Evolutionary conservation across 768 basidiomycete genomes (phyloP), one percentile per base, ranked within the genome.

Genomic region (Rhizopogon rudus): DNA sequence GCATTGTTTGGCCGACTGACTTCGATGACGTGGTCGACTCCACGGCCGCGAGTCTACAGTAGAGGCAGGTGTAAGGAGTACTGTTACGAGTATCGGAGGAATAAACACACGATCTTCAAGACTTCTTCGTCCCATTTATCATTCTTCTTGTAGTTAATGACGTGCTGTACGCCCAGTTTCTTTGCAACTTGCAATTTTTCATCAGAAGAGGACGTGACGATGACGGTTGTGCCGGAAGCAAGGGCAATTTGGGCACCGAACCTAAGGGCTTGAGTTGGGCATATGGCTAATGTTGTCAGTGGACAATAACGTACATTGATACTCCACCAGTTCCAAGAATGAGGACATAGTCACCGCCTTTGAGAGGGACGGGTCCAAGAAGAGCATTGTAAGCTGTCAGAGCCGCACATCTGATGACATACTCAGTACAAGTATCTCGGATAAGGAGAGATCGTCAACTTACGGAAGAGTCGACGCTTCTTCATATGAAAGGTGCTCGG

Each of bases 121-220:
- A 77, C 79, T 59, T 83, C 76, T 37, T 78, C 65, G 40, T 84
- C 80, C 86, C 86, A 88, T 41, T 83, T 65, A 2, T 80, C 77
- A 1, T 70, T 73, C 57, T 68, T 78, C 55, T 74, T 80, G 65
- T 87, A 88, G 71, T 87, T 86, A 70, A 88, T 83, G 17, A 79
- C 60, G 52, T 83, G 71, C 13, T 76, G 73, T 12, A 74, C 77
- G 20, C 86, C 83, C 17, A 84, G 75, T 43, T 74, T 75, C 44
- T 72, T 67, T 8, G 76, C 83, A 29, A 78, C 58, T 56, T 78
- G 73, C 14, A 86, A 73, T 61, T 88, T 89, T 45, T 77, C 75
- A 60, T 87, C 83, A 0, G 82, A 83, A 0, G 84, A 86, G 1
- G 85, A 87, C 0, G 86, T 88, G 28, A 77, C 75, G 59, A 89